These are phyloP conservation scores for Lobosporangium transversale DNA, from an alignment of 192 early-diverging fungal species.

Conservation along the genomic window DNA sequence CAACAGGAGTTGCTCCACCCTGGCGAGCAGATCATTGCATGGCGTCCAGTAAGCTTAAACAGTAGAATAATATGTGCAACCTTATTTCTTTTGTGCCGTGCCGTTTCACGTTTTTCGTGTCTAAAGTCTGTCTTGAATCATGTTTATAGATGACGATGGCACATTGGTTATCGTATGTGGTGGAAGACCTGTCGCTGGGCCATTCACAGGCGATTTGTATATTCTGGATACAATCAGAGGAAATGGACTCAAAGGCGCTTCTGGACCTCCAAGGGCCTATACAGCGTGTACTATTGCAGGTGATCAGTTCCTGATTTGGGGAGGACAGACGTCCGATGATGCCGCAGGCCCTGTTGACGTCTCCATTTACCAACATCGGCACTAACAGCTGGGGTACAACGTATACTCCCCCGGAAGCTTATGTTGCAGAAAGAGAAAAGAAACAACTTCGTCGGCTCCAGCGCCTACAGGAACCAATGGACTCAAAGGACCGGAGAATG, in stretches of 20 bases:
- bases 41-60: constrained; percentile 19
- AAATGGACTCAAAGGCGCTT: constrained; percentile 21
- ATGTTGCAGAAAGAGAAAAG: too few relatives aligned
- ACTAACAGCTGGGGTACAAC: constrained; percentile 17
- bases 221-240: constrained; percentile 22
- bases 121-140: too few relatives aligned
- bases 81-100: too few relatives aligned
- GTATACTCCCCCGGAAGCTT: constrained; percentile 24
- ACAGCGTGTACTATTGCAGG: constrained; percentile 31
- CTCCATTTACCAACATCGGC: constrained; percentile 30
- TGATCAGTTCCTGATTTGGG: constrained; percentile 30
- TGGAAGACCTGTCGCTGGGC: constrained; percentile 3
- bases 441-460: too few relatives aligned
- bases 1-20: constrained; percentile 9
- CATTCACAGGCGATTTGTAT: constrained; percentile 21
- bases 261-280: constrained; percentile 24
- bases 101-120: too few relatives aligned
- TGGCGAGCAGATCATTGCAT: constrained; percentile 44
- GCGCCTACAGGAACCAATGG: background rate
- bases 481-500: background rate
- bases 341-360: background rate
- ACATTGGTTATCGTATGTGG: constrained; percentile 25
- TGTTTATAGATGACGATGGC: constrained; percentile 30
- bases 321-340: constrained; percentile 1
- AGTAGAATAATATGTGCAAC: background rate